These are phyloP conservation scores for Stephania yunnanensis DNA, from an alignment of 164 flowering plant species.

Conservation along the genomic window DNA sequence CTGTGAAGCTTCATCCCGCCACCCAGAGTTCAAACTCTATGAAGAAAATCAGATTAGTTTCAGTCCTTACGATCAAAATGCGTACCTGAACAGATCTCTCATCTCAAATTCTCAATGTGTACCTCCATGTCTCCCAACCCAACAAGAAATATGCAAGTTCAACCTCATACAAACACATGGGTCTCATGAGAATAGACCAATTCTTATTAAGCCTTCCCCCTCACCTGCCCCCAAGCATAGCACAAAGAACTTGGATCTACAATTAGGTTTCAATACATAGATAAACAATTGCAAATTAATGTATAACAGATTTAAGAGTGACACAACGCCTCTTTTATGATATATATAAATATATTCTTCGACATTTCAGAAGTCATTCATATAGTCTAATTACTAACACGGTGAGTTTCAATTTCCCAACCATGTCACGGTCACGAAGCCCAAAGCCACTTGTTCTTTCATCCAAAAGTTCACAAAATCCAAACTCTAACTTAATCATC, in stretches of 20 bases:
- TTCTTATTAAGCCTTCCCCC: constrained; percentile 25
- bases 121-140: constrained; percentile 21
- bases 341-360: not conserved
- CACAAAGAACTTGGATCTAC: constrained; percentile 44
- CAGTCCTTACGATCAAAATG: constrained; percentile 30
- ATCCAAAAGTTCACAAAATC: not conserved
- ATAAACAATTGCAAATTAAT: constrained; percentile 14
- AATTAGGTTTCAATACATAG: constrained; percentile 34
- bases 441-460: not conserved
- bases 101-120: constrained; percentile 17
- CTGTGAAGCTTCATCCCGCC: constrained; percentile 31
- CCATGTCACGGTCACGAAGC: not conserved
- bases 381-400: not conserved
- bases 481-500: not conserved
- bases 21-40: constrained; percentile 29
- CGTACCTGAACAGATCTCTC: constrained; percentile 16
- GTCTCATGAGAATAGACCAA: constrained; percentile 18
- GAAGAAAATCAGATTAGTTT: constrained; percentile 62
- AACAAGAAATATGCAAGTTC: constrained; percentile 26
- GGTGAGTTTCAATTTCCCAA: not conserved
- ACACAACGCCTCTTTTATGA: not conserved
- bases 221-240: constrained; percentile 26
- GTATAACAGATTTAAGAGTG: constrained; percentile 2
- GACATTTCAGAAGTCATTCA: not conserved
- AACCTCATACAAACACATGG: constrained; percentile 26